A percentile compares a stretch with the other conserved stretches of the same genome.
phyloP scores from a whole-genome alignment of 1,284 basidiomycete genomes.

The Phylloporus sp. region DNA sequence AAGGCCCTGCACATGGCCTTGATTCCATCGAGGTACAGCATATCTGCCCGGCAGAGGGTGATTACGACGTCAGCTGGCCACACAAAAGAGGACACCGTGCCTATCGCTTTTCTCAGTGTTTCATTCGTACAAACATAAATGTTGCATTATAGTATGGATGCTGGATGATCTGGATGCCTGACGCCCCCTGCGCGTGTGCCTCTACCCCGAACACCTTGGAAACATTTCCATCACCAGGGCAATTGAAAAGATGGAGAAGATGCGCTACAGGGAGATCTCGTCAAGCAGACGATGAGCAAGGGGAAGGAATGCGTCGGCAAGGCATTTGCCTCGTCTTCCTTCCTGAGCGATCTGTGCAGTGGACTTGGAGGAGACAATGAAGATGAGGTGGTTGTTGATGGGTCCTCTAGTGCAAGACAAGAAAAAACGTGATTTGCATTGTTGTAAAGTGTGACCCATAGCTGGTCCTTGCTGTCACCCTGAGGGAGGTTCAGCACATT shows the following conservation, averaged over 20 bases:
- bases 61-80: slow-evolving; percentile 32
- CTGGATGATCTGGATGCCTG: too few relatives aligned
- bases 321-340: slow-evolving; percentile 21
- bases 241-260: slow-evolving; percentile 71
- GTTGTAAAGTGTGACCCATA: slow-evolving; percentile 55
- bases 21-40: slow-evolving; percentile 46
- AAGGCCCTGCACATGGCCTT: slow-evolving; percentile 59
- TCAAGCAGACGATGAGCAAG: slow-evolving; percentile 40
- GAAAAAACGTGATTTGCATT: slow-evolving; percentile 49
- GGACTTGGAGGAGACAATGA: slow-evolving; percentile 50
- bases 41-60: slow-evolving; percentile 47
- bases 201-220: slow-evolving; percentile 47
- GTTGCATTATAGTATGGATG: too few relatives aligned
- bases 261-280: slow-evolving; percentile 43
- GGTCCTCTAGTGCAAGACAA: slow-evolving; percentile 39
- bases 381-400: slow-evolving; percentile 62
- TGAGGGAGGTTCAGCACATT: slow-evolving; percentile 15
- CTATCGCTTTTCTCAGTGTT: slow-evolving; percentile 41
- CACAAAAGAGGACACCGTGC: slow-evolving; percentile 17
- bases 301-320: slow-evolving; percentile 40
- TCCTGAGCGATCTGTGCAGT: slow-evolving; percentile 32
- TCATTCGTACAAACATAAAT: not conserved
- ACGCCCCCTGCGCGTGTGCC: not conserved
- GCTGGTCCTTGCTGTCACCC: slow-evolving; percentile 37
- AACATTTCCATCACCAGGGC: slow-evolving; percentile 54